phyloP scores from a whole-genome alignment of 1,139 yeast genomes.

The Geotrichum australiense region DNA sequence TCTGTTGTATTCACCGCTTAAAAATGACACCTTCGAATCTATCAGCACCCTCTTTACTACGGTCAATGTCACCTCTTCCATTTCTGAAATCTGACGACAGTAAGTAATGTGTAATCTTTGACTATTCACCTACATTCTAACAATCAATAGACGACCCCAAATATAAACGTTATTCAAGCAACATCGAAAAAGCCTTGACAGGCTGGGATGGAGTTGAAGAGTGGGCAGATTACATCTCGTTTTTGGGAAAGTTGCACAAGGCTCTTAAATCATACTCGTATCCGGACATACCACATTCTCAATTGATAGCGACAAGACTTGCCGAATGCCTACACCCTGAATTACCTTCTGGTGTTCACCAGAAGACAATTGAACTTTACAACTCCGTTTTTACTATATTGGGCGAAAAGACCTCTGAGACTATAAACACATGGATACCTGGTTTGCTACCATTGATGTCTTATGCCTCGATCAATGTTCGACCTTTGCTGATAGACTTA shows the following conservation, averaged over 20 bases:
- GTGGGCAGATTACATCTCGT: conserved; percentile 98
- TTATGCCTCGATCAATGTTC: conserved; percentile 81
- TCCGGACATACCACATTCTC: conserved; percentile 43
- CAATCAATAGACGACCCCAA: conserved; percentile 38
- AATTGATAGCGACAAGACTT: conserved; percentile 35
- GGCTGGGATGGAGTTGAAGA: conserved; percentile 83
- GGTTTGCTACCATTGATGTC: conserved; percentile 82
- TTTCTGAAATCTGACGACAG: conserved; percentile 8
- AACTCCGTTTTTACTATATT: conserved; percentile 59
- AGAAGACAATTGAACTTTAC: conserved; percentile 74
- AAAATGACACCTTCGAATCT: no score
- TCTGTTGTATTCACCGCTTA: no score
- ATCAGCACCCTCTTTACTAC: conserved; percentile 6
- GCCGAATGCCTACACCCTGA: conserved; percentile 65
- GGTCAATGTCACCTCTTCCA: conserved; percentile 12
- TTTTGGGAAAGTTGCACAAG: conserved; percentile 69
- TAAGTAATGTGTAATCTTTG: neutral
- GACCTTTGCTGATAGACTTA: conserved; percentile 62
- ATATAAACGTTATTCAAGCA: conserved; percentile 60
- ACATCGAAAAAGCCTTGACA: conserved; percentile 64
- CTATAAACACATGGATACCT: conserved; percentile 66
- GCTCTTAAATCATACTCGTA: conserved; percentile 46
- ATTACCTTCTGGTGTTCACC: conserved; percentile 93
- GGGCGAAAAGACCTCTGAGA: conserved; percentile 32
- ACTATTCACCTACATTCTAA: neutral